phyloP scores from a whole-genome alignment of 2,329 filamentous ascomycete genomes.

The Talaromyces atroroseus region DNA sequence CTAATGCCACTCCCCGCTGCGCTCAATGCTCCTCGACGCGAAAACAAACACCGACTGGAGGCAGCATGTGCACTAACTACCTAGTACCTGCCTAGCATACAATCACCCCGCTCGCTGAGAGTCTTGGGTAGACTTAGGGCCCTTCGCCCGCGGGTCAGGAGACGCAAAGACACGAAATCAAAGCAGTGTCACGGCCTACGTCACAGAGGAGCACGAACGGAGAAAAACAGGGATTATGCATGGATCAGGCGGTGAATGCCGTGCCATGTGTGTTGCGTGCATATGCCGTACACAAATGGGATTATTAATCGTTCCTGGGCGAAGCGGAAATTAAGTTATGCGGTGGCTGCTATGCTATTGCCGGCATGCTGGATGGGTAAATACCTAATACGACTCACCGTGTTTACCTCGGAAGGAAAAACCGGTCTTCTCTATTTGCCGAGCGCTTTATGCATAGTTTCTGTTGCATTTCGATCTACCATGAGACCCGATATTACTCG shows the following conservation, averaged over 20 bases:
- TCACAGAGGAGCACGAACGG: neutral
- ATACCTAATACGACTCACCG: neutral
- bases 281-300: neutral
- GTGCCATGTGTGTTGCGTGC: neutral
- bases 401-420: neutral
- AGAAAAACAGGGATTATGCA: neutral
- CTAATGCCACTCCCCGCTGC: no score
- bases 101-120: neutral
- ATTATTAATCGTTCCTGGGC: neutral
- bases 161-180: neutral
- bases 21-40: neutral
- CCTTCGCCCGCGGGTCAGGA: neutral
- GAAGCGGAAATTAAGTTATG: neutral
- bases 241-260: slow-evolving; percentile 6
- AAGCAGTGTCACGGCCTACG: slow-evolving; percentile 4
- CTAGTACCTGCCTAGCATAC: neutral
- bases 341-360: no score
- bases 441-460: no score
- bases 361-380: neutral
- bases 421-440: neutral
- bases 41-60: no score
- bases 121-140: neutral
- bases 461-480: neutral
- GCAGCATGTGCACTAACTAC: no score
- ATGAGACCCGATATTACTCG: neutral